Base-by-base conservation (phyloP, 1,284 basidiomycete genomes). In the Austropuccinia psidii region DNA sequence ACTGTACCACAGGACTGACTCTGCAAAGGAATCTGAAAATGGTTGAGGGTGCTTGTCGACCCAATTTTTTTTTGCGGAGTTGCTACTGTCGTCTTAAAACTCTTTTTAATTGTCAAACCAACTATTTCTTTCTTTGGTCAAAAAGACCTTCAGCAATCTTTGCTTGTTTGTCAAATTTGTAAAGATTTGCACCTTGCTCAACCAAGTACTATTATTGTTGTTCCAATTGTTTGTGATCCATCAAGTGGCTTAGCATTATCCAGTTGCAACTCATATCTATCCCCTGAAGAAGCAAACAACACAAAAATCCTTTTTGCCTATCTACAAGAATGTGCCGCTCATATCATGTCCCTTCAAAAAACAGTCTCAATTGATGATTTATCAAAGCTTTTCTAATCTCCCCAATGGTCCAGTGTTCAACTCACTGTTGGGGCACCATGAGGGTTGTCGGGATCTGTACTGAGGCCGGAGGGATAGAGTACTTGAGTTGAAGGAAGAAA, bases 131-230 rank as follows among this genome's bases (percentile, higher is more conserved):
- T 97, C 81, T 97, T 98, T 78, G 95, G 95, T 0, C 94, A 98
- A 81, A 98, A 98, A 81, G 95, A 98, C 79, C 97, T 98, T 73
- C 95, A 98, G 80, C 95, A 98, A 80, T 91, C 90, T 0, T 82
- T 98, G n/a, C 82, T 98, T 24, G 85, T 98, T 27, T 88, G 89
- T 54, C 87, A 90, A n/a, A 85, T 98, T 81, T 86, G 87, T 64
- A 83, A 85, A 37, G 95, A 98, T 80, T 84, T 98, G 0, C 86
- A 95, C 21, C 82, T 93, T 17, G 82, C 89, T 6, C 85, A 91
- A 78, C 95, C 82, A 0, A 76, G 91, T 0, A 83, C 86, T 11
- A 82, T 91, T 17, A 87, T 88, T 80, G 92, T 98, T 76, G 84
- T 96, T 2, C 90, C 91, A 0, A 98, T 93, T 0, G 61, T 60